A percentile compares a stretch with the other conserved stretches of the same genome.
These are phyloP conservation scores for Jatropha curcas DNA, from an alignment of 345 rosid species.

Conservation along the genomic window DNA sequence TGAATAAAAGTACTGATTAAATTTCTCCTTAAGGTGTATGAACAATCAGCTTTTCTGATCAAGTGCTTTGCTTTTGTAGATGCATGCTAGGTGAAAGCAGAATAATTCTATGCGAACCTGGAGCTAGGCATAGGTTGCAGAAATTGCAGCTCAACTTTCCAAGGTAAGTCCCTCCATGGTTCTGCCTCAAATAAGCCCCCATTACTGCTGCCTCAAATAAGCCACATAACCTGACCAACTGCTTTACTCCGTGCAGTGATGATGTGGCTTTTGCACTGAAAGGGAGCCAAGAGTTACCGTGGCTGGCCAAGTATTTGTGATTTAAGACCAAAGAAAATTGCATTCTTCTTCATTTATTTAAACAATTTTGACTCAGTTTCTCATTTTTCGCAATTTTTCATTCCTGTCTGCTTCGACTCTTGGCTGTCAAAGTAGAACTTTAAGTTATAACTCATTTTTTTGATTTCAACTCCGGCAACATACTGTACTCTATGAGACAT, in stretches of 20 bases:
- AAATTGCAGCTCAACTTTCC: constrained; percentile 96
- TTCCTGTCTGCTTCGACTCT: neutral
- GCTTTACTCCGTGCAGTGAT: constrained; percentile 55
- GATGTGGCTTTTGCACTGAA: constrained; percentile 91
- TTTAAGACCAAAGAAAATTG: neutral
- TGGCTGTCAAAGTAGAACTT: neutral
- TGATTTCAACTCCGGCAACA: constrained; percentile 1
- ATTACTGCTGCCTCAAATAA: no score
- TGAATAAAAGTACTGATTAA: no score
- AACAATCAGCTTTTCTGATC: neutral
- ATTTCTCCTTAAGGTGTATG: neutral
- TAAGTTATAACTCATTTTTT: neutral
- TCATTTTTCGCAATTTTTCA: neutral
- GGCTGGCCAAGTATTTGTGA: constrained; percentile 83
- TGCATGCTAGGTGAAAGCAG: constrained; percentile 93
- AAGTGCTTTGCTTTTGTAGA: constrained; percentile 35
- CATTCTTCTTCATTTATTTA: constrained; percentile 17
- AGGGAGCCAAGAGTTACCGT: constrained; percentile 72
- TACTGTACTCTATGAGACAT: neutral
- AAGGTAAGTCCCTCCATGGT: constrained; percentile 60
- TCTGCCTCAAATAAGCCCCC: no score
- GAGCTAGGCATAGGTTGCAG: constrained; percentile 76
- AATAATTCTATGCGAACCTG: constrained; percentile 80
- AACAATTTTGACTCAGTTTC: constrained; percentile 31
- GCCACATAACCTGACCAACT: constrained; percentile 14